phyloP scores from a whole-genome alignment of 1,139 yeast genomes.

The Scheffersomyces segobiensis region DNA sequence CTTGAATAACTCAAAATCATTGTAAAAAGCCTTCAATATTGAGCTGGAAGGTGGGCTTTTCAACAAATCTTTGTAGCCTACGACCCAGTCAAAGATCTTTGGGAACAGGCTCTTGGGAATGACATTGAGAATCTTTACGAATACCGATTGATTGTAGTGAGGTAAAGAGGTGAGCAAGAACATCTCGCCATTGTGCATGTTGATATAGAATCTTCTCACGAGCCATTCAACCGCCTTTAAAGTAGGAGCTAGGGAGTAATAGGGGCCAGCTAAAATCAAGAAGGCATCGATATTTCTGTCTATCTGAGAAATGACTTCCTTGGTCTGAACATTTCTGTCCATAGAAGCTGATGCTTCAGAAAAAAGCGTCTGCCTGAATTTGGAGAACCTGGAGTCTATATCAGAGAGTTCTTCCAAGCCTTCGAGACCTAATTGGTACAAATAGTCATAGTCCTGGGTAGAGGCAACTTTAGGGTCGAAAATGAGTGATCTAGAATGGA shows the following conservation, averaged over 20 bases:
- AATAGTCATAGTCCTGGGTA: constrained; percentile 85
- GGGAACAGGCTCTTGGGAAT: constrained; percentile 68
- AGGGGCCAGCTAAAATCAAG: constrained; percentile 71
- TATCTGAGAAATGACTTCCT: constrained; percentile 72
- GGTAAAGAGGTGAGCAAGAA: constrained; percentile 74
- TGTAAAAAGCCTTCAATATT: constrained; percentile 66
- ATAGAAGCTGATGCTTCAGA: constrained; percentile 75
- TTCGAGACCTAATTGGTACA: constrained; percentile 69
- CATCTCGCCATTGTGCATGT: constrained; percentile 74
- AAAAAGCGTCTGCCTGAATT: constrained; percentile 72
- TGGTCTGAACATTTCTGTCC: constrained; percentile 78
- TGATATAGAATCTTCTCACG: constrained; percentile 86
- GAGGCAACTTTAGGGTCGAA: constrained; percentile 88
- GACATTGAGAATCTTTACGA: constrained; percentile 71
- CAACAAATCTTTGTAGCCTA: constrained; percentile 64
- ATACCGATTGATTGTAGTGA: constrained; percentile 70
- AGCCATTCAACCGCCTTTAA: constrained; percentile 92
- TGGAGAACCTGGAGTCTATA: constrained; percentile 71
- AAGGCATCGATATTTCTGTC: constrained; percentile 76
- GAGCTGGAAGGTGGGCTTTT: constrained; percentile 69
- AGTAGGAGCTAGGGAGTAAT: constrained; percentile 73
- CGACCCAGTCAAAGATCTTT: constrained; percentile 69
- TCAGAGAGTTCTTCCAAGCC: constrained; percentile 73
- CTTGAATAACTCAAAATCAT: constrained; percentile 67
- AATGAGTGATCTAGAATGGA: constrained; percentile 85